phyloP scores from a whole-genome alignment of 441 rosid genomes.

The Heliophila coronopifolia region DNA sequence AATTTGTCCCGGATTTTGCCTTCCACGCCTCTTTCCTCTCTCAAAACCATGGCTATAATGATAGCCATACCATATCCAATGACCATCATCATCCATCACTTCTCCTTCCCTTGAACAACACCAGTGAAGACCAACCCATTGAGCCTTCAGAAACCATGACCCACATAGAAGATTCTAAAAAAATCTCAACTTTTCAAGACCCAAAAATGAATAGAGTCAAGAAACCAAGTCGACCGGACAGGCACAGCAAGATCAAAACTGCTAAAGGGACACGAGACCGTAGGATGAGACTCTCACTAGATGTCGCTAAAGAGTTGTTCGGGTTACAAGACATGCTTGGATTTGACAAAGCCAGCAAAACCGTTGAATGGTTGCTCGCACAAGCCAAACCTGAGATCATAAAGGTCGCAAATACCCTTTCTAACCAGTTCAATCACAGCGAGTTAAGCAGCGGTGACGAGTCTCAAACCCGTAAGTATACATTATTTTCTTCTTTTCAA shows the following conservation, averaged over 20 bases:
- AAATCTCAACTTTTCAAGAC: constrained; percentile 10
- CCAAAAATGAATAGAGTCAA: constrained; percentile 23
- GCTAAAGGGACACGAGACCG: constrained; percentile 82
- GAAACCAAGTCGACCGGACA: constrained; percentile 56
- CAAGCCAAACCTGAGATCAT: constrained; percentile 54
- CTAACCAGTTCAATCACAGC: constrained; percentile 18
- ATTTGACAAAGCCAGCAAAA: constrained; percentile 77
- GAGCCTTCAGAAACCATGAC: constrained; percentile 29
- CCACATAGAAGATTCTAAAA: constrained; percentile 32
- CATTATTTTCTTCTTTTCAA: not conserved
- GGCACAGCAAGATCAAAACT: constrained; percentile 85
- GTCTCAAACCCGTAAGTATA: constrained; percentile 23
- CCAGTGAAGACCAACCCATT: constrained; percentile 10
- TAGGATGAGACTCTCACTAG: constrained; percentile 80
- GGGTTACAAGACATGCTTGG: constrained; percentile 81
- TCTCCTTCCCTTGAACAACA: constrained; percentile 16
- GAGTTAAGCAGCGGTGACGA: constrained; percentile 25
- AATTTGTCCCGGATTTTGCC: constrained; percentile 28
- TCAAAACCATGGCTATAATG: constrained; percentile 22
- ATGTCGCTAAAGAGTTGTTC: constrained; percentile 69
- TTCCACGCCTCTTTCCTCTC: constrained; percentile 24
- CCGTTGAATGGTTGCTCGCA: constrained; percentile 80
- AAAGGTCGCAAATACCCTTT: constrained; percentile 29
- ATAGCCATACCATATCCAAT: constrained; percentile 8
- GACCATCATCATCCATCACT: constrained; percentile 14